Percentiles rank a stretch among this genome's conserved stretches.
Conservation (phyloP, 202 grass and related monocot genomes). For the Elaeis oleifera region DNA sequence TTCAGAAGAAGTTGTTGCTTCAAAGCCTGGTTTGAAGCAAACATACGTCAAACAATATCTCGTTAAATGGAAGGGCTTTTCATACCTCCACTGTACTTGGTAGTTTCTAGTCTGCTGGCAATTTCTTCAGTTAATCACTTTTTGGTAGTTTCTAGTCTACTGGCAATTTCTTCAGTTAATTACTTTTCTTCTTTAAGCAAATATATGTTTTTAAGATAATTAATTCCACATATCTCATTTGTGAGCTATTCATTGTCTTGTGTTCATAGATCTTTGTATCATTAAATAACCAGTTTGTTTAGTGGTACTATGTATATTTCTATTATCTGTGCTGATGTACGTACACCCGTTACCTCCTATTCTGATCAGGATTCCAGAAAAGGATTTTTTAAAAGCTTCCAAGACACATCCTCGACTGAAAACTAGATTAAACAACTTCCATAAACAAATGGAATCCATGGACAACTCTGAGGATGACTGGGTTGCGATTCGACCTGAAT, state of each 20-base stretch:
- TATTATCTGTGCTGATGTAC: slow-evolving; percentile 5
- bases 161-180: slow-evolving; percentile 7
- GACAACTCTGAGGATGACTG: slow-evolving; percentile 81
- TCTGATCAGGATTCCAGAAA: slow-evolving; percentile 61
- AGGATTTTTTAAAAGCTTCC: slow-evolving; percentile 73
- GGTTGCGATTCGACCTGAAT: slow-evolving; percentile 79
- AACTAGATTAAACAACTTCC: slow-evolving; percentile 84
- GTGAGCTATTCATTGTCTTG: not conserved
- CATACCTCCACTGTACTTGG: slow-evolving; percentile 88
- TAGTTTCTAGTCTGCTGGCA: slow-evolving; percentile 25
- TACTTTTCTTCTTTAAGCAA: not conserved
- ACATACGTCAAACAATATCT: slow-evolving; percentile 56
- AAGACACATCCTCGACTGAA: slow-evolving; percentile 77
- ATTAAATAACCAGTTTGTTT: not conserved
- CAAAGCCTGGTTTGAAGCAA: slow-evolving; percentile 43
- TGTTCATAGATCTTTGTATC: slow-evolving; percentile 7
- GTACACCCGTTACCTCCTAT: not conserved
- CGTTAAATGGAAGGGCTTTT: slow-evolving; percentile 98
- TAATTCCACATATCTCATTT: no score
- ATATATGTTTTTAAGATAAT: no score
- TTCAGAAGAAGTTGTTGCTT: slow-evolving; percentile 36
- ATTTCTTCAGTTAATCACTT: slow-evolving; percentile 12
- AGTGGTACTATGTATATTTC: not conserved
- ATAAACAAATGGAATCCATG: slow-evolving; percentile 47
- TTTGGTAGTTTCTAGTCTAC: slow-evolving; percentile 45